Base-by-base conservation (phyloP, 495 filamentous ascomycete species). In the Trichoderma erinaceum region DNA sequence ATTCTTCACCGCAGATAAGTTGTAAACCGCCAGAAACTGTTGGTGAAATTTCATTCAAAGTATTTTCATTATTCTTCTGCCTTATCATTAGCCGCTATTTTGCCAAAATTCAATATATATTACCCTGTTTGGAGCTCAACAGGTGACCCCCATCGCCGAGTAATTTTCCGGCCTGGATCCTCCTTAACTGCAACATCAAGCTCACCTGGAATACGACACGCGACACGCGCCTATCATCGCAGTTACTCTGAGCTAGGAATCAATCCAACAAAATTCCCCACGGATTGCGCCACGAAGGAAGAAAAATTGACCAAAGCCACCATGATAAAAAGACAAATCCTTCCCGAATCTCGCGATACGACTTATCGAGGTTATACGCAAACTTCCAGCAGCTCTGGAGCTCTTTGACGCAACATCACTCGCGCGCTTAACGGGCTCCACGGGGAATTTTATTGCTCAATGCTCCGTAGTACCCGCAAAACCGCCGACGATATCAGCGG, bases 371-470 rank as follows among this genome's bases (percentile, higher is more conserved):
- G 2, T 38, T 38, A 7, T 38, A 7, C 5, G 5, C 4, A 48
- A 48, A 25, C 50, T 56, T 56, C 16, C 50, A 25, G 10, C 50
- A 10, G 16, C 50, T 56, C 44, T 23, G 50, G 50, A 56, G 50
- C 50, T 56, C 16, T 6, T 56, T 56, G 18, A 56, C 21, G 18
- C 50, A 56, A 23, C 21, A 25, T 61, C 23, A 61, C 56, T 61
- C 56, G 56, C n/a, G 56, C 56, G 56, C 56, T 61, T 61, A 61
- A 56, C 43, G 50, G 50, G 50, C 50, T 56, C 50, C 50, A 56
- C 50, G 50, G 21, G n/a, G 50, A 16, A 4, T 16, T 48, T 48
- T 48, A 11, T n/a, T 4, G 43, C 18, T 46, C 43, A 15, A 46
- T 46, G 12, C 43, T 46, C 43, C 43, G 43, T 56, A 56, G 50